phyloP scores from a whole-genome alignment of 257 asterid species.

The Primulina tabacum region DNA sequence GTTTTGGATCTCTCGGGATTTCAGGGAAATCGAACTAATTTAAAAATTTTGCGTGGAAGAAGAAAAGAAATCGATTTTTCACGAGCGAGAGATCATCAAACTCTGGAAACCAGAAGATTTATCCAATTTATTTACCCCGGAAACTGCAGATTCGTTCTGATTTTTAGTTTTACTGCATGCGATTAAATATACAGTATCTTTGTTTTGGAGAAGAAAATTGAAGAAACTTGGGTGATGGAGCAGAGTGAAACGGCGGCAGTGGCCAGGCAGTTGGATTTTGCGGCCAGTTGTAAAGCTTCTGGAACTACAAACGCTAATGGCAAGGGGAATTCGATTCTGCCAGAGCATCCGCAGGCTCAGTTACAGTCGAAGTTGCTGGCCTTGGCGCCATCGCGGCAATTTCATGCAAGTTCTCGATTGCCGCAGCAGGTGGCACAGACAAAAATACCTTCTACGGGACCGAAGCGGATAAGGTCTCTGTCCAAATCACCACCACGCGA shows the following conservation, averaged over 20 bases:
- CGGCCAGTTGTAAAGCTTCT: conserved; percentile 29
- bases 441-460: conserved; percentile 31
- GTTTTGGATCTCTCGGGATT: background rate
- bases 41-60: background rate
- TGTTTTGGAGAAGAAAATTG: too few species aligned
- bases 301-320: conserved; percentile 23
- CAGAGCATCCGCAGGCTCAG: conserved; percentile 51
- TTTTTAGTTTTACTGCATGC: background rate
- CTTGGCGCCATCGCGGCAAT: conserved; percentile 32
- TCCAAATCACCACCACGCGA: conserved; percentile 37
- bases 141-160: too few species aligned
- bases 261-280: conserved; percentile 63
- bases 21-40: background rate
- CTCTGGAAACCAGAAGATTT: too few species aligned
- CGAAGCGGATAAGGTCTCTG: conserved; percentile 28
- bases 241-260: conserved; percentile 31
- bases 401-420: conserved; percentile 30
- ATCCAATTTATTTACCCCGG: too few species aligned
- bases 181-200: too few species aligned
- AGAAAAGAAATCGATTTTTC: background rate
- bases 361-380: conserved; percentile 47
- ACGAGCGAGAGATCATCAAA: too few species aligned
- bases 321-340: conserved; percentile 34
- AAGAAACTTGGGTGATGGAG: background rate
- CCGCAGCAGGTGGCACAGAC: conserved; percentile 35